These are phyloP conservation scores for Dictyostelium discoideum DNA, from an alignment of 78 protist genomes.

Conservation along the genomic window DNA sequence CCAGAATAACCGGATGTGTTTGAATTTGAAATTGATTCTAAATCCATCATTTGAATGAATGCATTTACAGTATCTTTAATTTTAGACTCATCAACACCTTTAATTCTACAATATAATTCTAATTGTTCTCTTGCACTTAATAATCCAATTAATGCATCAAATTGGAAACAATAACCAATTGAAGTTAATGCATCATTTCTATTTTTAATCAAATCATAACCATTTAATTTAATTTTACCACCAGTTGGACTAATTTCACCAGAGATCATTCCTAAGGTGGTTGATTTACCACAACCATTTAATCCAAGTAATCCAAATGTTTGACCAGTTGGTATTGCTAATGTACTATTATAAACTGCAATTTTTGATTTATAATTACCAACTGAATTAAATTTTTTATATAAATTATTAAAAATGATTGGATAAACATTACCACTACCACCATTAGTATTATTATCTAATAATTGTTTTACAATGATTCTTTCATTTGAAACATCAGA, in stretches of 20 bases:
- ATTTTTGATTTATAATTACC: background rate
- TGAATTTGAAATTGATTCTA: slow-evolving; percentile 35
- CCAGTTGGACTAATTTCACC: slow-evolving; percentile 72
- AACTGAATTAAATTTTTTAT: background rate
- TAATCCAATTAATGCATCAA: slow-evolving; percentile 32
- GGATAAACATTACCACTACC: background rate
- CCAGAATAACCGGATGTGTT: slow-evolving; percentile 70
- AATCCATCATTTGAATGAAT: slow-evolving; percentile 73
- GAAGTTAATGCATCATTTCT: background rate
- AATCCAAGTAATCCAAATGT: slow-evolving; percentile 63
- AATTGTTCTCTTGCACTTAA: slow-evolving; percentile 83
- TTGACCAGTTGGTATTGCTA: background rate
- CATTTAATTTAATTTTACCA: slow-evolving; percentile 75
- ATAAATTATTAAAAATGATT: background rate
- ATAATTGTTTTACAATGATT: background rate
- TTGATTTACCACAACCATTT: slow-evolving; percentile 96
- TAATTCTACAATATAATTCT: slow-evolving; percentile 37
- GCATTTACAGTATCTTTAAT: slow-evolving; percentile 46
- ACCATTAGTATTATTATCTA: background rate
- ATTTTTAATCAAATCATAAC: background rate
- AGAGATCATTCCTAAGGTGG: slow-evolving; percentile 86
- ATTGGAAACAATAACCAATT: slow-evolving; percentile 32
- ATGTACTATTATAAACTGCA: slow-evolving; percentile 18
- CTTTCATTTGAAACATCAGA: slow-evolving; percentile 28
- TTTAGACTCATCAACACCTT: slow-evolving; percentile 55